A percentile compares a stretch with the other conserved stretches of the same genome.
Evolutionary conservation across 2,329 filamentous ascomycete genomes (phyloP).

Genomic region (Biscogniauxia mediterranea): DNA sequence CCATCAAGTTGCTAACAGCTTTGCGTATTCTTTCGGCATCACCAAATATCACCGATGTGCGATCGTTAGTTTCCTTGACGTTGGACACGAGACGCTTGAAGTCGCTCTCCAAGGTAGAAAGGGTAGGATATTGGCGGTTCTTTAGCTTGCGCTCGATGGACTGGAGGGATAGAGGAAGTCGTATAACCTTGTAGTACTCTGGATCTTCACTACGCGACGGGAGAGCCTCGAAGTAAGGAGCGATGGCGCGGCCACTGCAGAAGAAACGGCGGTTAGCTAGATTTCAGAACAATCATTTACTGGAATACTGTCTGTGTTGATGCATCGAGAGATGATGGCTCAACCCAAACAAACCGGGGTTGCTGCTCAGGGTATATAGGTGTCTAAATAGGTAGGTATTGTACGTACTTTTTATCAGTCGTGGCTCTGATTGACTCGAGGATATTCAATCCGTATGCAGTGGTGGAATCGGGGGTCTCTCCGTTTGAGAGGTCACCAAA

Average conservation of each 20-base stretch:
- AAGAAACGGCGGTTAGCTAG: constrained; percentile 24
- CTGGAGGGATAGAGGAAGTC: constrained; percentile 75
- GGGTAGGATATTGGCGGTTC: constrained; percentile 63
- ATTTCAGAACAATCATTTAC: background rate
- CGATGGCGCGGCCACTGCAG: constrained; percentile 67
- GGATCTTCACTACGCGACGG: constrained; percentile 62
- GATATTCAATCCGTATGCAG: constrained; percentile 69
- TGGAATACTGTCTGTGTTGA: background rate
- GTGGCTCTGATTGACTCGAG: constrained; percentile 73
- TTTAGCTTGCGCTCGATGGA: constrained; percentile 74
- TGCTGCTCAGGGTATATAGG: background rate
- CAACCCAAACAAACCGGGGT: background rate
- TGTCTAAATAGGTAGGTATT: constrained; percentile 3
- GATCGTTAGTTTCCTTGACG: constrained; percentile 79
- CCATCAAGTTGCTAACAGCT: constrained; percentile 84
- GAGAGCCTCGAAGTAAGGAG: constrained; percentile 72
- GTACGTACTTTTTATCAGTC: constrained; percentile 74
- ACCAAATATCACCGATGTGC: constrained; percentile 69
- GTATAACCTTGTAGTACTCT: constrained; percentile 75
- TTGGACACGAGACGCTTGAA: constrained; percentile 87
- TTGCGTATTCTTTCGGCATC: constrained; percentile 87
- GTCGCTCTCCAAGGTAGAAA: constrained; percentile 78
- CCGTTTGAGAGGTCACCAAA: constrained; percentile 50
- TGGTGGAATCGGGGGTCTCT: constrained; percentile 68
- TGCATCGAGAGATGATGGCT: background rate